Base-by-base conservation (phyloP, 2,329 filamentous ascomycete species). In the Colletotrichum orbiculare region DNA sequence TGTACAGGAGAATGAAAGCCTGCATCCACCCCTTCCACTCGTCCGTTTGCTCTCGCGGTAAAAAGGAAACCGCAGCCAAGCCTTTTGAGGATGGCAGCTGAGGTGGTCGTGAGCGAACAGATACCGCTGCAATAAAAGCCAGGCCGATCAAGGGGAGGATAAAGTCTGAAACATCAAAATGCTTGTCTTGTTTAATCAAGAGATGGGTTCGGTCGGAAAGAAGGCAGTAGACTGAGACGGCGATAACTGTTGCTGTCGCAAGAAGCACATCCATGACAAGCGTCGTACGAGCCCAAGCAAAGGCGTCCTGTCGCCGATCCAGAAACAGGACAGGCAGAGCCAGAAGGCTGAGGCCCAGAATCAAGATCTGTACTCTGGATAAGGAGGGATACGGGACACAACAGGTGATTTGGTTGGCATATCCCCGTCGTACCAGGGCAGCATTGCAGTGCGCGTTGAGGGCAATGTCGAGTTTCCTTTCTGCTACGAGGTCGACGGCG, bases 21-120 rank as follows among this genome's bases (percentile, higher is more conserved):
- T 89, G 87, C 85, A 90, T 87, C 80, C 86, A 85, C 2, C 89
- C 89, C 75, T 89, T 90, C 82, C 87, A 89, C 72, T 91, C 89
- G 66, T 89, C 82, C 0, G 85, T 86, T 68, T 89, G 85, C 49
- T 83, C 78, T 54, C 87, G 80, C 1, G 83, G 80, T 6, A 89
- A 75, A 34, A 68, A 68, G 6, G 54, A 57, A 6, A 70, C 68
- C 6, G 55, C 47, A 5, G 43, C 34, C 10, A 53, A 13, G 6
- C 46, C 45, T 37, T 12, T 60, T 39, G 46, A n/a, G 2, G 50
- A 48, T 8, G 46, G 33, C 25, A 45, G n/a, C 8, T 25, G 33
- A 46, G 43, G 33, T 43, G 52, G 15, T 25, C 47, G 47, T 34
- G 47, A 47, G 7, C 61, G 64, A 34, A 37, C 66, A 68, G 64